These are phyloP conservation scores for Nicotiana noctiflora DNA, from an alignment of 257 asterid species.

Conservation along the genomic window DNA sequence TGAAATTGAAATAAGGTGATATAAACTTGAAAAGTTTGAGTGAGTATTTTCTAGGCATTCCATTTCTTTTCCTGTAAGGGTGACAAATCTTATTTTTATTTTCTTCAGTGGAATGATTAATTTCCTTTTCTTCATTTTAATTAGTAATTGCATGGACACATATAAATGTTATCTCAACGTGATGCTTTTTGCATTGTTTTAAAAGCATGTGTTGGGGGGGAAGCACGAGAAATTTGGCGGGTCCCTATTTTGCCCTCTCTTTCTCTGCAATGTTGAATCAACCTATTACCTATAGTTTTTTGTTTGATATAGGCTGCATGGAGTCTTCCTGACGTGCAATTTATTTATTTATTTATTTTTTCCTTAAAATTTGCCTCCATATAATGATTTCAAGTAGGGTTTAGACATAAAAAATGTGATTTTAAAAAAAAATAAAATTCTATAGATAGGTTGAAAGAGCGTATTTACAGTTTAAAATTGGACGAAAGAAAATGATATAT, in stretches of 20 bases:
- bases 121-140: background rate
- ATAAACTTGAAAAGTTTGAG: too few species aligned
- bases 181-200: background rate
- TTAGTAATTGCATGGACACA: conserved; percentile 3
- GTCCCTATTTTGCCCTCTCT: background rate
- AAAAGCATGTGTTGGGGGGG: background rate
- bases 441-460: too few species aligned
- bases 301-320: conserved; percentile 2
- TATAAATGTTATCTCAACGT: background rate
- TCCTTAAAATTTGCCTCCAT: background rate
- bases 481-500: too few species aligned
- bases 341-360: background rate
- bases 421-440: too few species aligned
- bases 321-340: background rate
- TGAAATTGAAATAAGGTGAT: too few species aligned
- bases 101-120: background rate
- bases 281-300: background rate
- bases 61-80: background rate
- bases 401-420: too few species aligned
- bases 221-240: conserved; percentile 1
- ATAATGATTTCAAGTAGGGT: background rate
- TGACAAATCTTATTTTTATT: background rate
- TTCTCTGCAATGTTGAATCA: background rate
- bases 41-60: background rate
- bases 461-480: too few species aligned